Conservation (phyloP, 2,329 filamentous ascomycete genomes). For the Lasiodiplodia sp. region DNA sequence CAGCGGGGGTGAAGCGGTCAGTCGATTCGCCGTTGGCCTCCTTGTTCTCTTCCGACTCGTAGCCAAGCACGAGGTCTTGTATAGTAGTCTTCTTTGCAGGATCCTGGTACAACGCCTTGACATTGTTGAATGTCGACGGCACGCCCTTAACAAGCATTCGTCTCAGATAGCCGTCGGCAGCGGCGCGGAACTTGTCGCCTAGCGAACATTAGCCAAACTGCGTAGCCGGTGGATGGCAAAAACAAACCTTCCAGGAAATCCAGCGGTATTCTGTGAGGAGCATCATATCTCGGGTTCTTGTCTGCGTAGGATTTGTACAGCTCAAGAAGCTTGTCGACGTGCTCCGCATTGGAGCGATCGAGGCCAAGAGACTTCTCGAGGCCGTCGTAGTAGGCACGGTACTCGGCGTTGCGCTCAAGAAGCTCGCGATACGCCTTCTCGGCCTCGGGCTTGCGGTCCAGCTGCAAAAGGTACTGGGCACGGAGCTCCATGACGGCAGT, state of each 20-base stretch:
- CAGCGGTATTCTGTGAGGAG: conserved; percentile 82
- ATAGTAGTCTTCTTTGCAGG: conserved; percentile 78
- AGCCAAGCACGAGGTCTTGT: conserved; percentile 77
- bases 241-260: conserved; percentile 78
- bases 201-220: conserved; percentile 16
- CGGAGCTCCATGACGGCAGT: conserved; percentile 84
- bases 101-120: conserved; percentile 90
- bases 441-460: conserved; percentile 81
- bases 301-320: conserved; percentile 83
- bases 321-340: conserved; percentile 73
- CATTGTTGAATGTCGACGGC: conserved; percentile 93
- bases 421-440: conserved; percentile 80
- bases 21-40: conserved; percentile 59
- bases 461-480: conserved; percentile 81
- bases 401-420: conserved; percentile 86
- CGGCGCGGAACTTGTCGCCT: conserved; percentile 80
- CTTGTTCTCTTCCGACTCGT: conserved; percentile 66
- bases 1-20: conserved; percentile 73
- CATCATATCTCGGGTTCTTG: conserved; percentile 84
- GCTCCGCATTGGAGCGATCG: conserved; percentile 64
- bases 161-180: conserved; percentile 79
- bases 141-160: conserved; percentile 91
- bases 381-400: conserved; percentile 82
- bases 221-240: neutral
- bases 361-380: conserved; percentile 75